Evolutionary conservation across 352 stramenopile species (phyloP), one percentile per base, ranked within the genome.

Genomic region (Salisapilia sapeloensis): DNA sequence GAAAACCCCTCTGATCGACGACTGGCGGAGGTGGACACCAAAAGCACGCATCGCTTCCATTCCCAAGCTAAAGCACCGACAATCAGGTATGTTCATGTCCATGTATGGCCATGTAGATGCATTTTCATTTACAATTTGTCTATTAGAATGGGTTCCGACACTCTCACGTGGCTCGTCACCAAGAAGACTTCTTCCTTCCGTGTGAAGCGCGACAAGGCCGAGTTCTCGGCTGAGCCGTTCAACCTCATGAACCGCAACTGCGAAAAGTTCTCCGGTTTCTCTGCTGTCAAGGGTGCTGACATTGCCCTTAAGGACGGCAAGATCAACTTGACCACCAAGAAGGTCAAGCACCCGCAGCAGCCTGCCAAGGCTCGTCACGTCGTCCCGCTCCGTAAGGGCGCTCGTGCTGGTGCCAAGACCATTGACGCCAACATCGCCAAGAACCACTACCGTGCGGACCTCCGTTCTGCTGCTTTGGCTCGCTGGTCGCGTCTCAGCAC

Each of bases 181-280:
- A 93, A 94, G 69, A 91, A 94, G 46, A 96, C 94, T 48, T 96
- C 74, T 54, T 94, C 64, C 45, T 98, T 98, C 66, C 65, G 97
- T 29, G 78, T 94, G 48, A 97, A 97, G 77, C 69, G 80, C 42
- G 79, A 72, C 42, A 56, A 59, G 56, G 74, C 69, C 44, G 74
- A 90, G 56, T 97, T 97, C 47, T 78, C 80, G 36, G 60, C 77
- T 32, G 92, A 97, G 60, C 86, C 84, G 60, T 94, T 92, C 53
- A 98, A 98, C 77, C 53, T 98, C 46, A 71, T 80, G 56, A 96
- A 87, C 59, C 51, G 78, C 40, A 97, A 96, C 58, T 89, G 61
- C 49, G 91, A 83, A 81, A 98, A 98, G 80, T 98, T 96, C 63
- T 97, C 83, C 38, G 92, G 86, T 42, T 31, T 98, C 40, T 87